phyloP scores from a whole-genome alignment of 1,284 basidiomycete species.

The Puccinia polysora region DNA sequence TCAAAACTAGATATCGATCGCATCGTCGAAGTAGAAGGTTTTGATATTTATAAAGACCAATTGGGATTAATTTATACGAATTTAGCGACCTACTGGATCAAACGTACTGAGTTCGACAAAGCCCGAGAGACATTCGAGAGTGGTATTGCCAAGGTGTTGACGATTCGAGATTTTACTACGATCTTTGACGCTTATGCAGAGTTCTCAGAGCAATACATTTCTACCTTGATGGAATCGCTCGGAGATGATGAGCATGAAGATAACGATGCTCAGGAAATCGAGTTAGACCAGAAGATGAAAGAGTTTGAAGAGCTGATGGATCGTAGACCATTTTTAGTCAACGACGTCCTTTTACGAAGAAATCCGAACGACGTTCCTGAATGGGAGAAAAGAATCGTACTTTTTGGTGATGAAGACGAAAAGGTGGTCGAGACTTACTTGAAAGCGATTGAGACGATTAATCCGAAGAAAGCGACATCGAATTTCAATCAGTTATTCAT shows the following conservation, averaged over 20 bases:
- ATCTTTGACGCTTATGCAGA: constrained; percentile 97
- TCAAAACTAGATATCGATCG: constrained; percentile 79
- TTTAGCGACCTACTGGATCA: constrained; percentile 96
- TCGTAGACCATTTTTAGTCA: constrained; percentile 88
- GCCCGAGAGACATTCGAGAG: constrained; percentile 82
- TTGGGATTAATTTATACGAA: constrained; percentile 94
- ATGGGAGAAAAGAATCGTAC: constrained; percentile 96
- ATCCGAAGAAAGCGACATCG: constrained; percentile 82
- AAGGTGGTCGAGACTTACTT: constrained; percentile 90
- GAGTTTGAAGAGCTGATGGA: constrained; percentile 94
- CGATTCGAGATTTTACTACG: constrained; percentile 94
- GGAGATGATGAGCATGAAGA: constrained; percentile 71
- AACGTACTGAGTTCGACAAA: constrained; percentile 84
- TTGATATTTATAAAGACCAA: constrained; percentile 88
- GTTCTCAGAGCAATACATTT: constrained; percentile 85
- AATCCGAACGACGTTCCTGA: constrained; percentile 99
- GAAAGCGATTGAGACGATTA: constrained; percentile 79
- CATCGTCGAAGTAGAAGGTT: constrained; percentile 77
- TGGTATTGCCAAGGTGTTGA: constrained; percentile 77
- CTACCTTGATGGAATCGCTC: constrained; percentile 82
- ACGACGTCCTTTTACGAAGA: constrained; percentile 85
- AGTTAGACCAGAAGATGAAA: constrained; percentile 83
- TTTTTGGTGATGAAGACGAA: constrained; percentile 87
- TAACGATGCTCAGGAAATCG: constrained; percentile 70
- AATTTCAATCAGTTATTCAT: constrained; percentile 86